Evolutionary conservation across 2,329 filamentous ascomycete genomes (phyloP), one percentile per base, ranked within the genome.

Genomic region (Colletotrichum sidae): DNA sequence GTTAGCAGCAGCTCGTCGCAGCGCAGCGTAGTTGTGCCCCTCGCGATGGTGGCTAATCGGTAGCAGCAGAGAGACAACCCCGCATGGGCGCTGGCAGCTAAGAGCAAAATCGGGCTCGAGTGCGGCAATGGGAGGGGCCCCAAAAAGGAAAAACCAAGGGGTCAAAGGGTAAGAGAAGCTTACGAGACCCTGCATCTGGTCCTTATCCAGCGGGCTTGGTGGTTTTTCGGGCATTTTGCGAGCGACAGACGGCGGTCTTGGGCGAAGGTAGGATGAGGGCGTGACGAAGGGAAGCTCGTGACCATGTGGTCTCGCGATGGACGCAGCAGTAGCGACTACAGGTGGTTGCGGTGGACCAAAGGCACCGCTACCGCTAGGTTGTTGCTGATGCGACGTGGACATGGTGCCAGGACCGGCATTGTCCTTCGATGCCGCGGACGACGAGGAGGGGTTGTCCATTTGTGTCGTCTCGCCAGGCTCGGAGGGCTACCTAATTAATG

Each of bases 121-220:
- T 11, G 52, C 17, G 52, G 57, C 47, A 55, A 35, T 55, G 42
- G 53, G 47, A 47, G 49, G 17, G 53, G 60, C 45, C 17, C 39
- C 3, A 42, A 50, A 55, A 53, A 15, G 62, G 53, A 44, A 41
- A 56, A 55, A 49, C 54, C 54, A 59, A 42, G 12, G 44, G 47
- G 35, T 17, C 34, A 44, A 42, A 51, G 55, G 39, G 25, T 49
- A 58, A 60, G 49, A 15, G 35, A 42, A 58, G 51, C 90, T 82
- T 82, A 94, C 91, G 84, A 95, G 83, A 72, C 91, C 92, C 76
- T 92, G 90, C 73, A 90, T 84, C 81, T 94, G 91, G 75, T 94
- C 92, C 80, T 85, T 88, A 77, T 95, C 92, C 64, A 92, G 82
- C 67, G 86, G 84, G 72, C 84, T 89, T 77, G 83, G 80, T 66